Conservation (phyloP, 306 rosid genomes). For the Corylus heterophylla region DNA sequence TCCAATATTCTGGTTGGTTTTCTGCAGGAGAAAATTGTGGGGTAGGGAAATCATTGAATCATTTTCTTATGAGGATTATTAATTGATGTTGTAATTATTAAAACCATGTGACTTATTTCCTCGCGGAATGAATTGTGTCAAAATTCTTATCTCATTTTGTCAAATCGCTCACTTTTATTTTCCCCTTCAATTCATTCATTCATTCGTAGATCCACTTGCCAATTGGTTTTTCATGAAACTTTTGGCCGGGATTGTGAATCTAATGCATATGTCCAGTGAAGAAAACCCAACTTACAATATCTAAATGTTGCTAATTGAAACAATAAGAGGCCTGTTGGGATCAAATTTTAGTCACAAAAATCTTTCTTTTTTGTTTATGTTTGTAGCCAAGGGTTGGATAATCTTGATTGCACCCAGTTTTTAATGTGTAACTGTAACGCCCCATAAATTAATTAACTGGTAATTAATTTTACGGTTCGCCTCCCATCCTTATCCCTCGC, state of each 20-base stretch:
- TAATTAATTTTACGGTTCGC: too few species aligned
- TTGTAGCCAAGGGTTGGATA: too few species aligned
- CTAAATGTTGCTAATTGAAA: too few species aligned
- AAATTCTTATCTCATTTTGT: neutral
- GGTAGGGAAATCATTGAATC: neutral
- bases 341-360: too few species aligned
- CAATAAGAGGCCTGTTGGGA: too few species aligned
- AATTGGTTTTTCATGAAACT: neutral
- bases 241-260: neutral
- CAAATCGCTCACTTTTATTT: neutral
- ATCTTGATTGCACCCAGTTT: too few species aligned
- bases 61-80: constrained; percentile 1
- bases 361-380: too few species aligned
- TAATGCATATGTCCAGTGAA: neutral
- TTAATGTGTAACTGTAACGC: too few species aligned
- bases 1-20: constrained; percentile 18
- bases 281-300: too few species aligned
- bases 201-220: neutral
- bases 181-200: neutral
- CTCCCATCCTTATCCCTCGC: too few species aligned
- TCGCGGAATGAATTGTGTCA: neutral
- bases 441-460: too few species aligned
- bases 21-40: constrained; percentile 4
- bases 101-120: neutral
- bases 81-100: neutral